Evolutionary conservation across 768 basidiomycete genomes (phyloP).

Genomic region (Coprinopsis sp.): DNA sequence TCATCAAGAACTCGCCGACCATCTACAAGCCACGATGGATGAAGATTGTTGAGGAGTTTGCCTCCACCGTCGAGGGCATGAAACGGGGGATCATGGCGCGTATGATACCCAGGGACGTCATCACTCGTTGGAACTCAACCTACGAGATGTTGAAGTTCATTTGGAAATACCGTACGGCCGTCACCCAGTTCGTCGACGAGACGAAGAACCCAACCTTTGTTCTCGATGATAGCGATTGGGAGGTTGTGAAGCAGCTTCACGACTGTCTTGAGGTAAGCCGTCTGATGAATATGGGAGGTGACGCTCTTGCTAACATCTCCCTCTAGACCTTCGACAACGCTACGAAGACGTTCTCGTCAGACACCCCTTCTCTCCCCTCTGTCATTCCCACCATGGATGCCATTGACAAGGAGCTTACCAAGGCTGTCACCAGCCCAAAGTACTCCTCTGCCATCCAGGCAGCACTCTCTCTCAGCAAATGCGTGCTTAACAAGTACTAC

Average conservation of each 20-base stretch:
- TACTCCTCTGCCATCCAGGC: slow-evolving; percentile 17
- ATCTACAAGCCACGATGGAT: slow-evolving; percentile 26
- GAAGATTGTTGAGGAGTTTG: slow-evolving; percentile 6
- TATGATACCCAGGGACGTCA: slow-evolving; percentile 30
- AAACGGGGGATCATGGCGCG: background rate
- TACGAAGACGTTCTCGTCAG: slow-evolving; percentile 2
- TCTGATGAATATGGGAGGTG: background rate
- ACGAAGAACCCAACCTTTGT: background rate
- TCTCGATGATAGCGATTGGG: background rate
- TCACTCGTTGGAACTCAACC: slow-evolving; percentile 34
- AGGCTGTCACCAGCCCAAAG: background rate
- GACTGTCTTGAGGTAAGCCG: slow-evolving; percentile 2
- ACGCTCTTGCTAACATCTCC: background rate
- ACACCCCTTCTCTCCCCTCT: background rate
- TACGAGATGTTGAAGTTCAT: slow-evolving; percentile 30
- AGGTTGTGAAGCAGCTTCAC: background rate
- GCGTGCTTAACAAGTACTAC: slow-evolving; percentile 27
- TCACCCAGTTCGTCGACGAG: background rate
- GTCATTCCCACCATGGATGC: slow-evolving; percentile 11
- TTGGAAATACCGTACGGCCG: slow-evolving; percentile 17
- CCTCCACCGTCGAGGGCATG: background rate
- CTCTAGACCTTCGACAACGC: slow-evolving; percentile 6
- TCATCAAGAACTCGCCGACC: slow-evolving; percentile 23
- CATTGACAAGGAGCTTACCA: slow-evolving; percentile 8
- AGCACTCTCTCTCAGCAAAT: slow-evolving; percentile 17